Percentiles rank a stretch among this genome's conserved stretches.
These are phyloP conservation scores for Malassezia sympodialis DNA, from an alignment of 1,284 basidiomycete genomes.

Conservation along the genomic window DNA sequence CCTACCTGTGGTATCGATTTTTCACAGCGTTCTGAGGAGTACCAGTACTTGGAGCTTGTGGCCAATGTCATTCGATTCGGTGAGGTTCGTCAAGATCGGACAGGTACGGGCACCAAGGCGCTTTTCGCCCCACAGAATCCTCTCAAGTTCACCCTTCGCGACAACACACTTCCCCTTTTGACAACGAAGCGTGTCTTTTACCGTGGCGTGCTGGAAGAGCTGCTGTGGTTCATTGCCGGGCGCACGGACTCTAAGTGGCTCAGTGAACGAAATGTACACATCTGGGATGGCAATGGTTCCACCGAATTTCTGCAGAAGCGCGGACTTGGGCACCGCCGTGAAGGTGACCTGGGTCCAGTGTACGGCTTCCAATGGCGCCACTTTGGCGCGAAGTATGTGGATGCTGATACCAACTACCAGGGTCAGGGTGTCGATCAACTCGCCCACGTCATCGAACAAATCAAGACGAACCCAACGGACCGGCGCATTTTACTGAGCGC, in stretches of 20 bases:
- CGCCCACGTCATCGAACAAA: constrained; percentile 74
- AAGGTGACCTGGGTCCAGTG: constrained; percentile 89
- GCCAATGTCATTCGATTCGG: constrained; percentile 33
- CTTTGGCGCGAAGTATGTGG: constrained; percentile 80
- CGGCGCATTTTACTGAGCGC: constrained; percentile 89
- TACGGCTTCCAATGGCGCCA: constrained; percentile 99
- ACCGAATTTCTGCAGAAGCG: constrained; percentile 73
- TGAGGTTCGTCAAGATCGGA: constrained; percentile 34
- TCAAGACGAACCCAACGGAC: constrained; percentile 85
- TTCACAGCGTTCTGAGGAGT: constrained; percentile 22
- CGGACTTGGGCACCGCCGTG: constrained; percentile 69
- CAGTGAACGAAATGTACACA: constrained; percentile 75
- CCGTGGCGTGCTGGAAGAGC: constrained; percentile 82
- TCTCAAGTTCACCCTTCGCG: constrained; percentile 31
- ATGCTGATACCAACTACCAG: constrained; percentile 65
- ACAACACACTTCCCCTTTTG: constrained; percentile 62
- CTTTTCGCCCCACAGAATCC: constrained; percentile 40
- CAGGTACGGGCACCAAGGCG: constrained; percentile 42
- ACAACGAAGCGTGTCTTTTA: constrained; percentile 92
- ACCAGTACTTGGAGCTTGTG: constrained; percentile 42
- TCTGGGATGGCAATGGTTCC: constrained; percentile 95
- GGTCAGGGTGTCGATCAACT: constrained; percentile 92
- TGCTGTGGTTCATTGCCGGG: constrained; percentile 87
- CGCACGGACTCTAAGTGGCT: constrained; percentile 71
- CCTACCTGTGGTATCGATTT: neutral